phyloP scores from a whole-genome alignment of 1,139 yeast genomes.

The Tardiomyces digboiensis region DNA sequence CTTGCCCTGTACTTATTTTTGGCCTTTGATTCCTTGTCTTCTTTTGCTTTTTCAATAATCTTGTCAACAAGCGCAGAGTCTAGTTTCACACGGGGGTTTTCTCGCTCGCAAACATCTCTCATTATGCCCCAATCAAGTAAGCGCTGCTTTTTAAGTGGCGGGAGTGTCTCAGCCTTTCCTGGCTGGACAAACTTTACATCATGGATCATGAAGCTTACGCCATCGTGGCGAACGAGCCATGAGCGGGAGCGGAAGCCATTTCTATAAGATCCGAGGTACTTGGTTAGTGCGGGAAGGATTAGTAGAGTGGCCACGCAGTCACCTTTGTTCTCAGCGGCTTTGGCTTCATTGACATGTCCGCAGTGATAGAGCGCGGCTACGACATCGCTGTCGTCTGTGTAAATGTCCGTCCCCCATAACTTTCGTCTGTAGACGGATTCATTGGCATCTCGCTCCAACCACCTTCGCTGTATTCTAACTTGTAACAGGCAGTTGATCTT shows the following conservation, averaged over 20 bases:
- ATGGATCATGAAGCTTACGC: conserved; percentile 52
- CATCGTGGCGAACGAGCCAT: conserved; percentile 64
- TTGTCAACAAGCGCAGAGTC: neutral
- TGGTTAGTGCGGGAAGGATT: conserved; percentile 55
- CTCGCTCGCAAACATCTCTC: neutral
- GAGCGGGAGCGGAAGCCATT: conserved; percentile 65
- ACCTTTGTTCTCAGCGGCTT: conserved; percentile 14
- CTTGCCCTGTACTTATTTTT: neutral
- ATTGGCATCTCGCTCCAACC: conserved; percentile 23
- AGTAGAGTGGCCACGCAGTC: conserved; percentile 66
- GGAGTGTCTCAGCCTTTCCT: conserved; percentile 25
- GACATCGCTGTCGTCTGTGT: conserved; percentile 89
- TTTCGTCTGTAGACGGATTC: conserved; percentile 40
- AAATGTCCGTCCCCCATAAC: conserved; percentile 88
- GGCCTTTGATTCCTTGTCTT: neutral
- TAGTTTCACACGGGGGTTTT: neutral
- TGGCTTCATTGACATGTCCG: conserved; percentile 40
- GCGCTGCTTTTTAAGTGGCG: conserved; percentile 18
- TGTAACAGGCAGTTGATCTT: conserved; percentile 54
- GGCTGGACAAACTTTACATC: conserved; percentile 33
- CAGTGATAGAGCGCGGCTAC: conserved; percentile 64
- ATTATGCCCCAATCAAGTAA: conserved; percentile 19
- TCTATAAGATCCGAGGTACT: conserved; percentile 53
- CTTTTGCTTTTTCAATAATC: neutral
- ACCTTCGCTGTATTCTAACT: conserved; percentile 45